Conservation (phyloP, 495 filamentous ascomycete species). For the Lasiosphaeria hispida region DNA sequence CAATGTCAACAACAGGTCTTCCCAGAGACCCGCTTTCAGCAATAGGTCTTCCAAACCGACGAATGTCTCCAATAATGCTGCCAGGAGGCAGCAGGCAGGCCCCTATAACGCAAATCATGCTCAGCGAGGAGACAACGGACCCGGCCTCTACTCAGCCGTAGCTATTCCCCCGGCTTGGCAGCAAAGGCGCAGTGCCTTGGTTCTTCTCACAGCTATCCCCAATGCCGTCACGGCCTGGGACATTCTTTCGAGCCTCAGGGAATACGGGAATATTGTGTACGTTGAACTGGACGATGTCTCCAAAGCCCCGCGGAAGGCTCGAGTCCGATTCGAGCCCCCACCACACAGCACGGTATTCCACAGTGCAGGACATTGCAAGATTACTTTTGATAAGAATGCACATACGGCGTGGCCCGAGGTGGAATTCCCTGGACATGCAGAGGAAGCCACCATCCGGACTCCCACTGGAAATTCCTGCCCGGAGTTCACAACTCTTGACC, state of each 20-base stretch:
- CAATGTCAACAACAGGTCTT: no score
- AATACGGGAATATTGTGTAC: slow-evolving; percentile 30
- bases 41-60: no score
- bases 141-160: no score
- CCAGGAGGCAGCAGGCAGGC: no score
- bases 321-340: slow-evolving; percentile 39
- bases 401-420: slow-evolving; percentile 2
- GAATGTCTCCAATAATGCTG: no score
- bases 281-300: slow-evolving; percentile 33
- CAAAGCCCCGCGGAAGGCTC: slow-evolving; percentile 17
- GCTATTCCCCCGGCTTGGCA: slow-evolving; percentile 22
- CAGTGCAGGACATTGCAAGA: slow-evolving; percentile 10
- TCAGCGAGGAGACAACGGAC: no score
- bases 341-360: slow-evolving; percentile 27
- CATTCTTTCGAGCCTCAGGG: slow-evolving; percentile 25
- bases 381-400: background rate
- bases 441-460: slow-evolving; percentile 17
- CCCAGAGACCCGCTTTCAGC: no score
- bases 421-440: slow-evolving; percentile 6
- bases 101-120: no score
- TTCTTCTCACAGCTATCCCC: slow-evolving; percentile 30
- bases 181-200: slow-evolving; percentile 18
- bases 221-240: slow-evolving; percentile 22
- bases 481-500: slow-evolving; percentile 27
- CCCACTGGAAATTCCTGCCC: slow-evolving; percentile 32